phyloP scores from a whole-genome alignment of 805 yeast genomes.

The Yarrowia sp. region DNA sequence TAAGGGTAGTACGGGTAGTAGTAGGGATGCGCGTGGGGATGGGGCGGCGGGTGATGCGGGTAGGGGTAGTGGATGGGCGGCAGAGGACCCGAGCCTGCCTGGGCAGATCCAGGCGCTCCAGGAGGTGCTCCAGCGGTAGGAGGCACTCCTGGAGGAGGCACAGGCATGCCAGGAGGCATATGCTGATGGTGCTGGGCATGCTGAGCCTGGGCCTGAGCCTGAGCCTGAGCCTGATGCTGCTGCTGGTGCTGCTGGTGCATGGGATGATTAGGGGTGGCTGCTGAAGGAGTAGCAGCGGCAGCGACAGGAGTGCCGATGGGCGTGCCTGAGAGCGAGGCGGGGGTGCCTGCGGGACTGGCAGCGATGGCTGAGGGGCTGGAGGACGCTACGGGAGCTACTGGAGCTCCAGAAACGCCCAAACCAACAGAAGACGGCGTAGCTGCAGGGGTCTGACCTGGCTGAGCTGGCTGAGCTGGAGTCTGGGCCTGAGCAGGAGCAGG shows the following conservation, averaged over 20 bases:
- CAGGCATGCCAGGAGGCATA: background rate
- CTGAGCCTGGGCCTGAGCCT: background rate
- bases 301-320: constrained; percentile 6
- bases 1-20: constrained; percentile 36
- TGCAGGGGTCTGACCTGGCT: background rate
- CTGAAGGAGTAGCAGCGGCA: background rate
- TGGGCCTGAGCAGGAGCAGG: background rate
- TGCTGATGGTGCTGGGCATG: background rate
- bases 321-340: constrained; percentile 5
- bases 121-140: background rate
- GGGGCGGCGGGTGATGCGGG: constrained; percentile 23
- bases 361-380: background rate
- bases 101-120: background rate
- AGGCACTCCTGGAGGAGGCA: background rate
- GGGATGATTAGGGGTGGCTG: background rate
- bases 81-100: constrained; percentile 3
- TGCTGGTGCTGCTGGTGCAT: constrained; percentile 12
- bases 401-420: background rate
- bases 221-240: background rate
- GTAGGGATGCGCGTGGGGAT: constrained; percentile 27
- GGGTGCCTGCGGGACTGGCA: constrained; percentile 5
- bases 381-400: background rate
- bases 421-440: background rate
- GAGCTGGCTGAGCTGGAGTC: background rate
- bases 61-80: constrained; percentile 34